Evolutionary conservation across 306 rosid species (phyloP).

Genomic region (Rosa lucieae): DNA sequence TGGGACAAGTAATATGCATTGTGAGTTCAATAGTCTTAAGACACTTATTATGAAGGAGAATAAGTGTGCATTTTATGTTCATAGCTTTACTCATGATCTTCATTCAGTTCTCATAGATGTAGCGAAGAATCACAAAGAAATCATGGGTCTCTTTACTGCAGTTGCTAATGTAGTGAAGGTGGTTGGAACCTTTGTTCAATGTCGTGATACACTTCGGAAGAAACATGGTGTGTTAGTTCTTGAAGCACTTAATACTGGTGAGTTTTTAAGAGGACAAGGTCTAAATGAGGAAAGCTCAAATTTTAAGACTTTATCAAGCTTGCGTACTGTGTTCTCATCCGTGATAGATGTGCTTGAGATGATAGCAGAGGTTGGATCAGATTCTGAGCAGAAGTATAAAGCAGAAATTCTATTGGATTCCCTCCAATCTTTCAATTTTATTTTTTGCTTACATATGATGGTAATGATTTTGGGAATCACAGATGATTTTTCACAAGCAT

Average conservation of each 20-base stretch:
- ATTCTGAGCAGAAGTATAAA: not conserved
- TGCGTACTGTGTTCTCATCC: not conserved
- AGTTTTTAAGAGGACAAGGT: not conserved
- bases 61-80: not conserved
- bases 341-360: not conserved
- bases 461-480: not conserved
- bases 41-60: not conserved
- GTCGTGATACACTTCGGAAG: not conserved
- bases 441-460: not conserved
- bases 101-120: not conserved
- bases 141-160: not conserved
- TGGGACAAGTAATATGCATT: not conserved
- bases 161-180: not conserved
- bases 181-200: not conserved
- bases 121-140: not conserved
- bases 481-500: slow-evolving; percentile 1
- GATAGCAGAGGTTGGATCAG: not conserved
- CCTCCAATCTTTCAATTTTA: not conserved
- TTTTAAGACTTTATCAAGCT: not conserved
- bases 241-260: not conserved
- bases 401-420: not conserved
- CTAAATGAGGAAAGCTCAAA: not conserved
- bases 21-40: not conserved
- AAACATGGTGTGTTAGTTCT: not conserved
- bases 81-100: slow-evolving; percentile 3